Conservation (phyloP, 2,329 filamentous ascomycete genomes). For the Trichoderma polysporum region DNA sequence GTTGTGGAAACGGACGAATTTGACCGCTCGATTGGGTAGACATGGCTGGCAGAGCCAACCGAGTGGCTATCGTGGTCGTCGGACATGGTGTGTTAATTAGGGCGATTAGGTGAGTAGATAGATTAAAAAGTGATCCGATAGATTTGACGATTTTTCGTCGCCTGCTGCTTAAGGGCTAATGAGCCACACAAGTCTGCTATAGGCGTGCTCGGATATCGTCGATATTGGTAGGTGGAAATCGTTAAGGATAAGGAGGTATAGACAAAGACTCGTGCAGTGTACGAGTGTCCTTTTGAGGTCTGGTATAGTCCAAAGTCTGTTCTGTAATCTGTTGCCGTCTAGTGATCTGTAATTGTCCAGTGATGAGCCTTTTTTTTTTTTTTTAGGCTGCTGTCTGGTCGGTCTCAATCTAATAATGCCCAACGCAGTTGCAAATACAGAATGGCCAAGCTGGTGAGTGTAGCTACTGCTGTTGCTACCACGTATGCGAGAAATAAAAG, state of each 20-base stretch:
- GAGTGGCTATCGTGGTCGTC: conserved; percentile 29
- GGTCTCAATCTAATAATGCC: neutral
- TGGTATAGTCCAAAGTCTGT: neutral
- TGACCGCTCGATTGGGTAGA: conserved; percentile 40
- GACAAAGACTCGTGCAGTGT: neutral
- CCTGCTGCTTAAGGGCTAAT: too few relatives aligned
- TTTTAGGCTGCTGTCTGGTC: neutral
- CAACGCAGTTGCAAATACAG: neutral
- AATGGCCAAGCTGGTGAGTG: neutral
- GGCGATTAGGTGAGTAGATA: neutral
- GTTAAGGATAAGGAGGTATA: neutral
- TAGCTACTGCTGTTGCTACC: neutral
- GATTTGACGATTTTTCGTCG: too few relatives aligned
- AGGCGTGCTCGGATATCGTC: neutral
- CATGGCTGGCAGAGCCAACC: conserved; percentile 28
- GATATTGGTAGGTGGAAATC: neutral
- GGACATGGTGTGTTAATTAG: conserved; percentile 24
- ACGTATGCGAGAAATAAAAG: neutral
- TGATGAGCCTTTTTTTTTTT: conserved; percentile 5
- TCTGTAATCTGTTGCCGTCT: neutral
- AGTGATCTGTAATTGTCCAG: neutral
- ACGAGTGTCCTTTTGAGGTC: neutral
- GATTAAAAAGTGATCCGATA: too few relatives aligned
- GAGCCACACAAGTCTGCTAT: too few relatives aligned
- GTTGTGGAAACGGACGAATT: conserved; percentile 38